Evolutionary conservation across 2,329 filamentous ascomycete species (phyloP), one percentile per base, ranked within the genome.

Genomic region (Leptosphaerulina australis): DNA sequence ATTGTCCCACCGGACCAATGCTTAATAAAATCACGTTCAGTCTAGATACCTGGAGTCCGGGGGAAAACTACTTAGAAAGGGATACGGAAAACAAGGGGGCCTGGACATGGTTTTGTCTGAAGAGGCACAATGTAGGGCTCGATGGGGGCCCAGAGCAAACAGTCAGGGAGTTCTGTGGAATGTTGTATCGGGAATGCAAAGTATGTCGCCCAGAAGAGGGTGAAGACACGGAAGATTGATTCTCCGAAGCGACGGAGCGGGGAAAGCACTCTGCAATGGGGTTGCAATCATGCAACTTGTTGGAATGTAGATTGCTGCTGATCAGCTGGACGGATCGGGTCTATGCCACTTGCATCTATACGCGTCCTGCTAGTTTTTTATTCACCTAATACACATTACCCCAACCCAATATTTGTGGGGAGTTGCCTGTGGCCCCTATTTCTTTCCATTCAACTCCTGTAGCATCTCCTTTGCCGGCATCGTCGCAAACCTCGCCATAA

Each of bases 401-500:
- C 4, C 6, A 18, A 3, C 3, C 18, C 7, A 8, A 0, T 15
- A 7, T 30, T 30, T 30, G 28, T 30, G 17, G n/a, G n/a, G n/a
- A n/a, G n/a, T 15, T 15, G n/a, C 10, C 10, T 34, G 8, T 18
- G 5, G 9, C 9, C 5, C 14, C 18, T 43, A 30, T 26, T 51
- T 50, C 30, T 55, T 51, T 25, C 47, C 52, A 39, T 55, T 58
- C 30, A 47, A 54, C 49, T 61, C 64, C 37, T 52, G 55, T 44
- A 67, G 54, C 70, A 75, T 71, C 55, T 72, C 72, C 50, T 71
- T 68, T 6, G 75, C 76, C 6, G 77, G 71, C 49, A 81, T 67
- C 5, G 79, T 82, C 20, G 79, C 78, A 73, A 76, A 82, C 55
- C 75, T 65, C 9, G 70, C 68, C 79, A 81, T 79, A 12, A 78